phyloP scores from a whole-genome alignment of 2,329 filamentous ascomycete genomes.

The Ascochyta rabiei region DNA sequence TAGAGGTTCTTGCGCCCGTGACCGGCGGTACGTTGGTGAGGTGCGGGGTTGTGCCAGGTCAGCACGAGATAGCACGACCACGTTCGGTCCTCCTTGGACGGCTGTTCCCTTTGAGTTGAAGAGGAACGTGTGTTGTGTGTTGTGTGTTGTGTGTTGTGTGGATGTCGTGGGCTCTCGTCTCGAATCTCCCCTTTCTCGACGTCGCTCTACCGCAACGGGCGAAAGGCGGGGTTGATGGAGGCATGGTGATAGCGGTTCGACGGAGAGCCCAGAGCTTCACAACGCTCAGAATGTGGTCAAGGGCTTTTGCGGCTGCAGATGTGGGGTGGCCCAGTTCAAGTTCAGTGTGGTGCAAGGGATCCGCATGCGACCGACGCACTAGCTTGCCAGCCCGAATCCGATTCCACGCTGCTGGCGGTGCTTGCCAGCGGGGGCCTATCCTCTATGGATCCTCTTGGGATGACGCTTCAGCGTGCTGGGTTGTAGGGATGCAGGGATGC shows the following conservation, averaged over 20 bases:
- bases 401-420: constrained; percentile 33
- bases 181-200: neutral
- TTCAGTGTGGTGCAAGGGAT: constrained; percentile 22
- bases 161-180: neutral
- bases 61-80: constrained; percentile 14
- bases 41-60: constrained; percentile 24
- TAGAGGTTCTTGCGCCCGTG: neutral
- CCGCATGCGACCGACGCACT: constrained; percentile 31
- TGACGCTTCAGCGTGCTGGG: constrained; percentile 14
- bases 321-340: constrained; percentile 23
- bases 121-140: no score
- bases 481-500: constrained; percentile 12
- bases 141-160: neutral
- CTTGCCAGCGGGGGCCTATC: constrained; percentile 14
- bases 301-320: constrained; percentile 13
- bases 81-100: neutral
- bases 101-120: neutral
- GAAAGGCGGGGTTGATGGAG: constrained; percentile 30
- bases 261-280: constrained; percentile 11
- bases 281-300: constrained; percentile 26
- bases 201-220: constrained; percentile 16
- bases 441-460: no score
- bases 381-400: constrained; percentile 33
- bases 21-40: constrained; percentile 5
- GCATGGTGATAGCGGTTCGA: constrained; percentile 14